Evolutionary conservation across 1,284 basidiomycete genomes (phyloP).

Genomic region (Cystobasidiaceae sp.): DNA sequence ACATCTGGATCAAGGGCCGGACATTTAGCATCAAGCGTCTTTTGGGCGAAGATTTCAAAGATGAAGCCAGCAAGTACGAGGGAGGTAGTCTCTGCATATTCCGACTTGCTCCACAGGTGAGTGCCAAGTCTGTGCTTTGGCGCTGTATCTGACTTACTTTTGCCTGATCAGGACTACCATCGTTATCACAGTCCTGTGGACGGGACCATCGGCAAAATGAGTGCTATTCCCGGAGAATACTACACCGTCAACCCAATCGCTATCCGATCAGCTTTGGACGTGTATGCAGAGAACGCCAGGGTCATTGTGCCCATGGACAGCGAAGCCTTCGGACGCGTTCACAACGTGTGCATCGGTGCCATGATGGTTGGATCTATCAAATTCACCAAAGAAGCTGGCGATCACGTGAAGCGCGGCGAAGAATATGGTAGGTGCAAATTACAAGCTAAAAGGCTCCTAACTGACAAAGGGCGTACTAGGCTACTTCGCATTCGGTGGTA

Average conservation of each 20-base stretch:
- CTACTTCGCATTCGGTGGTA: constrained; percentile 89
- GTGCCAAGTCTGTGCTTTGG: no score
- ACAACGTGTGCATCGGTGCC: constrained; percentile 57
- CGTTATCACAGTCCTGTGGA: constrained; percentile 53
- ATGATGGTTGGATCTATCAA: constrained; percentile 74
- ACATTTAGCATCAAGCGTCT: constrained; percentile 78
- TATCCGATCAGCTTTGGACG: constrained; percentile 58
- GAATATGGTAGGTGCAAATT: constrained; percentile 64
- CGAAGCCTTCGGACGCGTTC: constrained; percentile 76
- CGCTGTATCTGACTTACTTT: neutral
- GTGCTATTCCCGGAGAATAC: constrained; percentile 75
- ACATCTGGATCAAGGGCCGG: constrained; percentile 94
- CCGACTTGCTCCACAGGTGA: constrained; percentile 69
- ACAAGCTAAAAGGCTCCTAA: no score
- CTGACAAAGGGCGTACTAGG: constrained; percentile 43
- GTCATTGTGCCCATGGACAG: constrained; percentile 85
- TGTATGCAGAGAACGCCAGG: constrained; percentile 88
- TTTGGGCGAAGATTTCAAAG: constrained; percentile 70
- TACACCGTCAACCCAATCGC: constrained; percentile 73
- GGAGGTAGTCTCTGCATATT: constrained; percentile 80
- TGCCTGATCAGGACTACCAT: constrained; percentile 71
- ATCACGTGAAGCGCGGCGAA: constrained; percentile 70
- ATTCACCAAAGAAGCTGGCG: constrained; percentile 77
- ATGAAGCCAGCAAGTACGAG: constrained; percentile 62
- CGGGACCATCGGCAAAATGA: constrained; percentile 64